A percentile compares a stretch with the other conserved stretches of the same genome.
Evolutionary conservation across 2,329 filamentous ascomycete genomes (phyloP).

Genomic region (Pseudofabraea citricarpa): DNA sequence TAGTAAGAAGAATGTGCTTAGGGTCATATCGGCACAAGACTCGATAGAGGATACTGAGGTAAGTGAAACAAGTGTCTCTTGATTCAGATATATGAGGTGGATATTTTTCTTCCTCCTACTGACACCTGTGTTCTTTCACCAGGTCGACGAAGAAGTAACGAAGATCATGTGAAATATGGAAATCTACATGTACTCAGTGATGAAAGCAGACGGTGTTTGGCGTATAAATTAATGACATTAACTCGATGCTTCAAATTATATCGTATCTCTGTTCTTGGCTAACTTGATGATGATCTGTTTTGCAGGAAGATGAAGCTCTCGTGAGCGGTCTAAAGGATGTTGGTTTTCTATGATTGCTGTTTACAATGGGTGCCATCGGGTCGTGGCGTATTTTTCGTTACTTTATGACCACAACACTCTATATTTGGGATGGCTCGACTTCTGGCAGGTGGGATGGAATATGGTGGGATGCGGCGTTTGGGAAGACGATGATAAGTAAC

Average conservation of each 20-base stretch:
- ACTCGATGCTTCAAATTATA: background rate
- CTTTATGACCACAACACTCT: too few relatives aligned
- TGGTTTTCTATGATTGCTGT: background rate
- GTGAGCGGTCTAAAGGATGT: conserved; percentile 1
- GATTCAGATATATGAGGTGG: background rate
- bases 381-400: background rate
- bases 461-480: background rate
- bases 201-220: conserved; percentile 11
- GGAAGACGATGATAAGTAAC: background rate
- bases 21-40: conserved; percentile 96
- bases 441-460: background rate
- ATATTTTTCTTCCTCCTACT: conserved; percentile 35
- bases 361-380: background rate
- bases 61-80: conserved; percentile 28
- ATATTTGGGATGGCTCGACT: too few relatives aligned
- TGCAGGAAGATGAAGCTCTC: background rate
- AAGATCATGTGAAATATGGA: conserved; percentile 29
- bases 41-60: conserved; percentile 99
- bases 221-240: conserved; percentile 2
- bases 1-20: conserved; percentile 97
- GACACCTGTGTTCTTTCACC: conserved; percentile 45
- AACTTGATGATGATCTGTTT: background rate
- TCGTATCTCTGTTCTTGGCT: background rate
- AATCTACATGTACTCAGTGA: conserved; percentile 12
- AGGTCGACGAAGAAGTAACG: conserved; percentile 32